phyloP scores from a whole-genome alignment of 2,329 filamentous ascomycete genomes.

The Trichoderma koningiopsis region DNA sequence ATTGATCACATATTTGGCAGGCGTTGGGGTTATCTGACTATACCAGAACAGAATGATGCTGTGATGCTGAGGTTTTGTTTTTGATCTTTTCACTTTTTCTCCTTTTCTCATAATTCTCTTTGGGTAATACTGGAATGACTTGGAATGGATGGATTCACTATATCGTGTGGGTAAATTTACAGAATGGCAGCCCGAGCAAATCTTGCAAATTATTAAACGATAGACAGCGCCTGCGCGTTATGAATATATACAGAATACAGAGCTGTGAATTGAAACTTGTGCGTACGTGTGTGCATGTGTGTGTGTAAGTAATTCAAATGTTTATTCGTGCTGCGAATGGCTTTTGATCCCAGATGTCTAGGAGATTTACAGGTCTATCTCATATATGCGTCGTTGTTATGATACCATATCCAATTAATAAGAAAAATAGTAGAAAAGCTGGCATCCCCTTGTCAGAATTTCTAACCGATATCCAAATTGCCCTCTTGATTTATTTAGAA shows the following conservation, averaged over 20 bases:
- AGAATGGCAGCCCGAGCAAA: slow-evolving; percentile 23
- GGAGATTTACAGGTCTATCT: not conserved
- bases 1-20: not conserved
- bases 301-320: not conserved
- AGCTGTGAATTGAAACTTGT: not conserved
- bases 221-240: slow-evolving; percentile 25
- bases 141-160: slow-evolving; percentile 10
- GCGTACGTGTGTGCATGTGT: not conserved
- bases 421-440: not conserved
- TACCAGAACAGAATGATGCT: slow-evolving; percentile 26
- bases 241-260: slow-evolving; percentile 23
- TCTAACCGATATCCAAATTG: not conserved
- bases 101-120: not conserved
- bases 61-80: slow-evolving; percentile 11
- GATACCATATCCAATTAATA: not conserved
- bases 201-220: slow-evolving; percentile 11
- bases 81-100: not conserved
- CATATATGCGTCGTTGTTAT: not conserved
- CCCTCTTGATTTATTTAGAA: slow-evolving; percentile 25
- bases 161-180: slow-evolving; percentile 18
- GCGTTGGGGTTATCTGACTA: slow-evolving; percentile 13
- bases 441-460: not conserved
- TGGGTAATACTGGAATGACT: slow-evolving; percentile 8
- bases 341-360: slow-evolving; percentile 8
- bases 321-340: not conserved